Conservation (phyloP, 352 stramenopile species). For the Globisporangium orthogonon region DNA sequence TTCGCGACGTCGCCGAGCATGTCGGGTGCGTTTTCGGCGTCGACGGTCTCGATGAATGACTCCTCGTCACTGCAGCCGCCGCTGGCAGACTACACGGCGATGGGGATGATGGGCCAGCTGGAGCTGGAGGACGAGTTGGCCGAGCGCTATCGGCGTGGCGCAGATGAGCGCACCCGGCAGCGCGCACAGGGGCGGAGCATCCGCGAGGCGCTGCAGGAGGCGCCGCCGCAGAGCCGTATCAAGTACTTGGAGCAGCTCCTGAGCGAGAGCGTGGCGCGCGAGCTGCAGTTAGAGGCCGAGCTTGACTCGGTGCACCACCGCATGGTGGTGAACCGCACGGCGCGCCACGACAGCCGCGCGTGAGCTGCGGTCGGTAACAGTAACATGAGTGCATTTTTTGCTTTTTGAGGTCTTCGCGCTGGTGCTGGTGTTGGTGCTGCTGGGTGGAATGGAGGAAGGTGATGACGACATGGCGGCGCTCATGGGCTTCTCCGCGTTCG, state of each 20-base stretch:
- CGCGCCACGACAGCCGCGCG: slow-evolving; percentile 11
- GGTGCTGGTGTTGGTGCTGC: slow-evolving; percentile 3
- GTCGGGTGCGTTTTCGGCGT: slow-evolving; percentile 20
- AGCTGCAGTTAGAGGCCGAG: slow-evolving; percentile 79
- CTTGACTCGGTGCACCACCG: slow-evolving; percentile 63
- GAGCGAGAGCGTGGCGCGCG: slow-evolving; percentile 73
- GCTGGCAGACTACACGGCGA: slow-evolving; percentile 22
- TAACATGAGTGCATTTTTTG: not conserved
- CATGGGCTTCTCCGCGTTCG: slow-evolving; percentile 69
- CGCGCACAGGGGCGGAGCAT: slow-evolving; percentile 73
- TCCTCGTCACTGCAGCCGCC: slow-evolving; percentile 13
- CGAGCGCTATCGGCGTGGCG: slow-evolving; percentile 48
- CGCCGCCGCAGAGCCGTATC: slow-evolving; percentile 76
- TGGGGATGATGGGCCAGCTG: slow-evolving; percentile 5
- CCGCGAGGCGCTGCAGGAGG: slow-evolving; percentile 65
- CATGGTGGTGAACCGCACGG: slow-evolving; percentile 13
- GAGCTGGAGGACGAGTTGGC: slow-evolving; percentile 40
- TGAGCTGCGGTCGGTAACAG: not conserved
- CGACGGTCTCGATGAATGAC: slow-evolving; percentile 21
- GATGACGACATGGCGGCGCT: slow-evolving; percentile 28
- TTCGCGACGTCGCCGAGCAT: slow-evolving; percentile 30
- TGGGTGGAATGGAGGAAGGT: not conserved
- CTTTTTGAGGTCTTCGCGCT: not conserved
- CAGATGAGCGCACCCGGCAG: slow-evolving; percentile 71
- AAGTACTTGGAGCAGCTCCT: slow-evolving; percentile 86